A percentile compares a stretch with the other conserved stretches of the same genome.
These are phyloP conservation scores for Pisolithus albus DNA, from an alignment of 768 basidiomycete species.

Conservation along the genomic window DNA sequence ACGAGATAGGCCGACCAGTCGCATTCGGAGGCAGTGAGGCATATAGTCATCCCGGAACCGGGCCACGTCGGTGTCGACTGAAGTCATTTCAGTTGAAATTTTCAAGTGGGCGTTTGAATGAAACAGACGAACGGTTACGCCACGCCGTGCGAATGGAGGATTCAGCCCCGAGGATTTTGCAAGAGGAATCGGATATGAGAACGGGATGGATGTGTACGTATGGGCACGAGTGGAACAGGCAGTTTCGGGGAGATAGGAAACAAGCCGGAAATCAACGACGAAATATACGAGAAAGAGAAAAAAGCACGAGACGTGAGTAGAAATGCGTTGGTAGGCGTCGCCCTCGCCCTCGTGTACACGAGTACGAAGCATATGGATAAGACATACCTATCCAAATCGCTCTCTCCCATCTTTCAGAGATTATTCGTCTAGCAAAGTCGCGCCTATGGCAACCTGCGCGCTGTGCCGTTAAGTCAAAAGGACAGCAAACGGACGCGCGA, in stretches of 20 bases:
- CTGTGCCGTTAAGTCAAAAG: no score
- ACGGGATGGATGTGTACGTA: not conserved
- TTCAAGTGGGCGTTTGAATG: not conserved
- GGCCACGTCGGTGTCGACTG: not conserved
- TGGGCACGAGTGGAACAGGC: no score
- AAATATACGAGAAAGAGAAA: no score
- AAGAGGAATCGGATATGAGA: not conserved
- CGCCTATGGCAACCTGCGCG: no score
- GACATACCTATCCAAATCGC: not conserved
- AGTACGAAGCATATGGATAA: not conserved
- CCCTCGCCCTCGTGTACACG: no score
- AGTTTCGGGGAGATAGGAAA: no score
- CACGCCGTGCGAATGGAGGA: not conserved
- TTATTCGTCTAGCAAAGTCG: not conserved
- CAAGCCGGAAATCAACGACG: no score
- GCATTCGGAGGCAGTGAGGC: not conserved
- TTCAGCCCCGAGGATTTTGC: not conserved
- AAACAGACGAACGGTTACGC: not conserved
- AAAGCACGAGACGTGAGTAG: no score
- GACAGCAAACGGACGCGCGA: no score
- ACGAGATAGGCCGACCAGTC: not conserved
- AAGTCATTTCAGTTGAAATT: not conserved
- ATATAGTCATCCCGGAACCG: not conserved
- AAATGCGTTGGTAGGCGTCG: not conserved
- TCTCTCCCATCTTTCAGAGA: not conserved